These are phyloP conservation scores for Rhodamnia argentea DNA, from an alignment of 345 rosid genomes.

Conservation along the genomic window DNA sequence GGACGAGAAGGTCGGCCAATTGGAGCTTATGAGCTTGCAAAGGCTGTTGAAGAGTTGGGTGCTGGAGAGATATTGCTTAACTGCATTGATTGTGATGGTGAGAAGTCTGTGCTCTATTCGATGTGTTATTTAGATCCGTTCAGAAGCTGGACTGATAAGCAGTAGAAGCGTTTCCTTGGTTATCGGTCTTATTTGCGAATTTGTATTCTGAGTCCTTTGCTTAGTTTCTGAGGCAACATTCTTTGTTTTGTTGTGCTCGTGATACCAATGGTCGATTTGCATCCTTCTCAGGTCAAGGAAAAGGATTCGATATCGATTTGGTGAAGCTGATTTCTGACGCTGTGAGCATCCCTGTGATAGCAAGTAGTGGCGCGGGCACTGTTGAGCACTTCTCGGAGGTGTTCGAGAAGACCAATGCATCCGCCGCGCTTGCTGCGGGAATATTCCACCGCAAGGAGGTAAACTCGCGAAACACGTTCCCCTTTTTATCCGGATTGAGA, in stretches of 20 bases:
- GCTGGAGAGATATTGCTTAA: constrained; percentile 95
- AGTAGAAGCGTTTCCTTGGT: background rate
- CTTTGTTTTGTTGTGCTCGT: background rate
- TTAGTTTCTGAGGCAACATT: background rate
- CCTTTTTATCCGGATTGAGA: background rate
- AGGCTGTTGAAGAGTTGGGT: constrained; percentile 88
- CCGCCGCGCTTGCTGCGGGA: constrained; percentile 97
- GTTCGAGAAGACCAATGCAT: constrained; percentile 67
- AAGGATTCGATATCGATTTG: constrained; percentile 76
- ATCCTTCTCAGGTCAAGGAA: constrained; percentile 72
- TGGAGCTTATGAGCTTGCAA: constrained; percentile 97
- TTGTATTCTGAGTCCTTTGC: background rate
- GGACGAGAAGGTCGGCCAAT: constrained; percentile 96
- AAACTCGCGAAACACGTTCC: background rate
- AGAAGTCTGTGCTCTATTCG: background rate
- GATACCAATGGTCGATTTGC: background rate
- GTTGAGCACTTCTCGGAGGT: constrained; percentile 81
- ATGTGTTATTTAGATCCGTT: background rate
- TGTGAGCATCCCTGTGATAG: constrained; percentile 89
- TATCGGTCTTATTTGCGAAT: background rate
- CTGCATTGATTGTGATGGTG: constrained; percentile 97
- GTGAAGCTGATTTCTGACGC: constrained; percentile 79
- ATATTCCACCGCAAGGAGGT: constrained; percentile 98
- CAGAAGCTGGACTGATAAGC: background rate
- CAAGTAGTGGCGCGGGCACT: constrained; percentile 95